Evolutionary conservation across 768 basidiomycete species (phyloP), one percentile per base, ranked within the genome.

Genomic region (Phaeotremella fagi): DNA sequence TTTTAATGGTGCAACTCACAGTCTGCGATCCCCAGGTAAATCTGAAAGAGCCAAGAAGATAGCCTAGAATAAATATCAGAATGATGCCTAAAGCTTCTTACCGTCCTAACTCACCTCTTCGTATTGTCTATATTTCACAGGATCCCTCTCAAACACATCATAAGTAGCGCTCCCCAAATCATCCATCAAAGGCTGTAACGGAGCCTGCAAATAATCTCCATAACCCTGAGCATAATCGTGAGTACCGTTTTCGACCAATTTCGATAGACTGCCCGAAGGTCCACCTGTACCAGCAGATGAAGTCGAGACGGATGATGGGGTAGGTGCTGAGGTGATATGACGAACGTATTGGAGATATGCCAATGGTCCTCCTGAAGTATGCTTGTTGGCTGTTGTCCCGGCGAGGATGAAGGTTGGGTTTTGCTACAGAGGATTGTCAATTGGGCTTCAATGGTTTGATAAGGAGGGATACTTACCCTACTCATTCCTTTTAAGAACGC

Each of bases 111-210:
- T 28, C 26, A 85, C 88, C 80, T 94, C 88, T 77, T 99, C 95
- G 71, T 99, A 99, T 64, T 89, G 85, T 51, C 80, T 75, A 71
- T 99, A 99, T 75, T 99, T 99, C 55, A 98, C 85, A 2, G 95
- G 94, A 77, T 98, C 95, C 71, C 90, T 83, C 69, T 99, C 95
- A 67, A 99, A 99, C 2, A 89, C 90, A 70, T 98, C 90, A 74
- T 99, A 99, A 11, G 91, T 97, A 60, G 86, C 82, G 63, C 90
- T 92, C 68, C 88, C 89, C 50, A 99, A 76, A 75, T 99, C 92
- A 68, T 99, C 94, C 91, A 94, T 94, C 64, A 99, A 75, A 22
- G 95, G 95, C 80, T 95, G 92, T 48, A 98, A 75, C 1, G 95
- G 95, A 3, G 90, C 88, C 73, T 98, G 95, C 18, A 99, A 77